Conservation (phyloP, 495 filamentous ascomycete species). For the Daldinia childiae region DNA sequence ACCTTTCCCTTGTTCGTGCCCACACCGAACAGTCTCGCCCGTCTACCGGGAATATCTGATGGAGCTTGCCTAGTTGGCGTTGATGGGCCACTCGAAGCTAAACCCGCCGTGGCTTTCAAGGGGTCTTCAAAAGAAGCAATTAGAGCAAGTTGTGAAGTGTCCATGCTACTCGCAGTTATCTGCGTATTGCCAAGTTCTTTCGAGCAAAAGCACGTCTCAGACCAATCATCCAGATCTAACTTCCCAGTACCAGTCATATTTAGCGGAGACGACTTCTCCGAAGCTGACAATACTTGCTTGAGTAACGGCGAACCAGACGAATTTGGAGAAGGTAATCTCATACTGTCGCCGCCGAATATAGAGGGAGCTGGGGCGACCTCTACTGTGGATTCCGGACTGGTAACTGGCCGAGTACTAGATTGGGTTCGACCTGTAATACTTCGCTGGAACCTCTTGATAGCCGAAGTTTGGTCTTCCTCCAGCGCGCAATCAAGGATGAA, state of each 20-base stretch:
- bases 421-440: constrained; percentile 25
- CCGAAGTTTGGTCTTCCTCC: constrained; percentile 59
- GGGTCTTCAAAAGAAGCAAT: constrained; percentile 81
- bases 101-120: constrained; percentile 49
- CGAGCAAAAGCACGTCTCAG: constrained; percentile 43
- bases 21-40: constrained; percentile 80
- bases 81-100: constrained; percentile 27
- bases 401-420: constrained; percentile 15
- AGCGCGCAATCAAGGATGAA: constrained; percentile 77
- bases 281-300: constrained; percentile 25
- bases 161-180: constrained; percentile 79
- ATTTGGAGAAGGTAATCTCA: constrained; percentile 24
- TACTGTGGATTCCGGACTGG: constrained; percentile 29
- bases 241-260: constrained; percentile 3
- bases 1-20: constrained; percentile 83
- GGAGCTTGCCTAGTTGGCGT: constrained; percentile 45
- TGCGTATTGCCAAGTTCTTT: constrained; percentile 45
- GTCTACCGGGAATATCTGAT: constrained; percentile 79
- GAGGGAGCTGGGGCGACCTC: constrained; percentile 34
- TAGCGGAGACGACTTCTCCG: constrained; percentile 33
- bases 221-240: constrained; percentile 51
- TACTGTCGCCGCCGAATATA: constrained; percentile 45
- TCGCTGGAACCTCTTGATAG: constrained; percentile 49
- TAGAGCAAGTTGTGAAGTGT: constrained; percentile 75
- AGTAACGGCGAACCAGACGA: constrained; percentile 32